Evolutionary conservation across 805 yeast genomes (phyloP).

Genomic region (Zygotorulaspora florentina): DNA sequence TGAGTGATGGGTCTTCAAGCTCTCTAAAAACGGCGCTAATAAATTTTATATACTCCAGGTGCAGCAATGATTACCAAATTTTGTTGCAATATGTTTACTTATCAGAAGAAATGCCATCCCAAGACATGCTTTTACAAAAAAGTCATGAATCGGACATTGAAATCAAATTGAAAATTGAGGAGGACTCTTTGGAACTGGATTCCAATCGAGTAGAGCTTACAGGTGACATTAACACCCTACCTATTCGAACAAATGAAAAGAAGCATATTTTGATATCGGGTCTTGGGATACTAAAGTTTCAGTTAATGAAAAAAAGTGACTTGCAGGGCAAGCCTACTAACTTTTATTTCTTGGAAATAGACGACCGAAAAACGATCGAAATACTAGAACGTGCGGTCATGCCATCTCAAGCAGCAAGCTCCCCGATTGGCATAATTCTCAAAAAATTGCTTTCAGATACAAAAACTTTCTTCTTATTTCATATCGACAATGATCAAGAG

Average conservation of each 20-base stretch:
- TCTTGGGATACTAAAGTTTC: conserved; percentile 22
- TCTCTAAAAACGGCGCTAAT: conserved; percentile 14
- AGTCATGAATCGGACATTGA: conserved; percentile 12
- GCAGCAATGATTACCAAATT: conserved; percentile 16
- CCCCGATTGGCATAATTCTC: conserved; percentile 28
- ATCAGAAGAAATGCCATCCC: conserved; percentile 25
- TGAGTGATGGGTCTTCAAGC: conserved; percentile 18
- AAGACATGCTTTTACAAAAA: conserved; percentile 18
- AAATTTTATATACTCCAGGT: conserved; percentile 18
- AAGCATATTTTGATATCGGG: conserved; percentile 10
- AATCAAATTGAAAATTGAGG: conserved; percentile 24
- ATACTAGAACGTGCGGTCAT: conserved; percentile 10
- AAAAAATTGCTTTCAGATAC: conserved; percentile 33
- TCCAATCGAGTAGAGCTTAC: conserved; percentile 13
- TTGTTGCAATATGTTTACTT: conserved; percentile 26
- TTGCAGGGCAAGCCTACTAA: conserved; percentile 9
- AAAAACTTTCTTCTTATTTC: conserved; percentile 36
- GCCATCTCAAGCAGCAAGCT: conserved; percentile 9
- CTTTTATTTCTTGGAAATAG: conserved; percentile 28
- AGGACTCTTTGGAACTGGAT: conserved; percentile 23
- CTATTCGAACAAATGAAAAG: conserved; percentile 4
- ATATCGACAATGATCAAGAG: conserved; percentile 22
- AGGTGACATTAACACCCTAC: conserved; percentile 12
- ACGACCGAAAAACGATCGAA: conserved; percentile 17
- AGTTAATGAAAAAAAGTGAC: conserved; percentile 7